Evolutionary conservation across 352 stramenopile species (phyloP), one percentile per base, ranked within the genome.

Genomic region (Globisporangium paddicum): DNA sequence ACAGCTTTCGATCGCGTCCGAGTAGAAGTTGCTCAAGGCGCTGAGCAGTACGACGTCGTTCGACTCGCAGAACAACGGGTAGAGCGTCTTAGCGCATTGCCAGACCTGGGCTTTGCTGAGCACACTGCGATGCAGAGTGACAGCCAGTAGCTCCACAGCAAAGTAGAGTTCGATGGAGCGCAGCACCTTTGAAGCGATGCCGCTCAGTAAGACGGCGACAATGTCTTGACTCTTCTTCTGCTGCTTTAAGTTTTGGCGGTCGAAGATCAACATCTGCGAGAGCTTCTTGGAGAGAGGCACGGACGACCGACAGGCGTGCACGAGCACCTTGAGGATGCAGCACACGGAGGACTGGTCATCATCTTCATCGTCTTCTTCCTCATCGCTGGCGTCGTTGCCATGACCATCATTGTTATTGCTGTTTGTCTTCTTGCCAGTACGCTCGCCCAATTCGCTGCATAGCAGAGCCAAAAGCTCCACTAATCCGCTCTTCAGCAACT

Each of bases 311-410:
- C 73, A 87, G 21, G 67, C 65, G 40, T 94, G 81, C 21, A 86
- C 48, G 5, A 94, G 60, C 14, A 94, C 83, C 51, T 91, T 91
- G 34, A 94, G 51, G 16, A 90, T 79, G 34, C 82, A 91, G 44
- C 75, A 82, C 2, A 87, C 69, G 1, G 73, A 79, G 10, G 82
- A 89, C 40, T 94, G 80, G 46, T 87, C 74, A 2, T 72, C 72
- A 25, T 89, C 79, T 49, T 89, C 75, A 32, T 82, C 73, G 0
- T 75, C 70, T n/a, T 38, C 35, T 40, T 18, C 35, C 2, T 42
- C 16, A 32, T 32, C 28, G 18, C 67, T 58, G 5, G 74, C 66
- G 2, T 73, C 61, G 9, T 82, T 69, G 35, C 64, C 66, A 25
- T 79, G 69, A 0, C 54, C 70, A 0, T 73, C 34, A 3, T 57